These are phyloP conservation scores for Umbelopsis sp. DNA, from an alignment of 192 early-diverging fungal species.

Conservation along the genomic window DNA sequence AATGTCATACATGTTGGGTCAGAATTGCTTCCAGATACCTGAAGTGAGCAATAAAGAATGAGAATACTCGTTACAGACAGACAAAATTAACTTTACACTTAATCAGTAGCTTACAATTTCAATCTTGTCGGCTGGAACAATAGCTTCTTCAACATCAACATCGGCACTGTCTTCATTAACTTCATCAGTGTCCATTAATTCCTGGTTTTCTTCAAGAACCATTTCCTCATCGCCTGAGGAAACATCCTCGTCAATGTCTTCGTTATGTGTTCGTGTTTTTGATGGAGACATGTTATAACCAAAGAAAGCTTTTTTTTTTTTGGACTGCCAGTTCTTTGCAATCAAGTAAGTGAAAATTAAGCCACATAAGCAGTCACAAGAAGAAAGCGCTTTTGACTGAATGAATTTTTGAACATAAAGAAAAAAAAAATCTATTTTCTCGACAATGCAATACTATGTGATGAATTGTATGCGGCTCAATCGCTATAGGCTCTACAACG, in stretches of 20 bases:
- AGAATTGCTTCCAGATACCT: constrained; percentile 49
- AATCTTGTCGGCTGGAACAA: constrained; percentile 44
- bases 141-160: constrained; percentile 38
- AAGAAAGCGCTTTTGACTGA: not conserved
- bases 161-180: constrained; percentile 20
- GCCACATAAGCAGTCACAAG: constrained; percentile 13
- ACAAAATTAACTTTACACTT: not conserved
- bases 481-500: not conserved
- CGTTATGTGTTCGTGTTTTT: constrained; percentile 21
- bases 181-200: constrained; percentile 10
- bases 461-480: not conserved
- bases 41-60: not conserved
- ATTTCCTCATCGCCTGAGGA: constrained; percentile 15
- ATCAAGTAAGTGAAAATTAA: not conserved
- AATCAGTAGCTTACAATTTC: constrained; percentile 46
- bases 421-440: not conserved
- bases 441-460: not conserved
- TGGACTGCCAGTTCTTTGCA: constrained; percentile 3
- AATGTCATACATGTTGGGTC: constrained; percentile 88
- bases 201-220: not conserved
- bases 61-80: not conserved
- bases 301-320: constrained; percentile 20
- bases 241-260: constrained; percentile 39
- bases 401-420: too few species aligned
- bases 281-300: constrained; percentile 1